Base-by-base conservation (phyloP, 2,329 filamentous ascomycete genomes). In the Aspergillus latus region DNA sequence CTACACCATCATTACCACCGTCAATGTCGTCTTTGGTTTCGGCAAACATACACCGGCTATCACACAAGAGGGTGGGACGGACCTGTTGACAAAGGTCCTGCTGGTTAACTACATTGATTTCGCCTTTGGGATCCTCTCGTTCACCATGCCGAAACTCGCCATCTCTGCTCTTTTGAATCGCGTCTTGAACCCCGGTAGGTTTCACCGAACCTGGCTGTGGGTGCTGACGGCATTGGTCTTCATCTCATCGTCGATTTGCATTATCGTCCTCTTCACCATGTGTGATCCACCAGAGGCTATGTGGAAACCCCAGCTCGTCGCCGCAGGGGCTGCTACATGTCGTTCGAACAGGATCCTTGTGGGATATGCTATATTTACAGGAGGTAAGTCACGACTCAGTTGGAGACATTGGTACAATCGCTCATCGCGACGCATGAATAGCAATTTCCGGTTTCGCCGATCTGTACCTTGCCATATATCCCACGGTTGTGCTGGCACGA, bases 201-300 rank as follows among this genome's bases (percentile, higher is more conserved):
- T 55, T 2, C 62, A 68, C 9, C 62, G 59, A 6, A 43, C 57
- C 3, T 49, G 44, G 16, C 49, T 71, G 1, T 71, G 68, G 68
- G 21, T 42, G 0, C 53, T 80, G 26, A 68, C 68, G 1, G 61
- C 62, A 4, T 34, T 66, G 5, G 72, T 69, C 21, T 59, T 71
- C 8, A 34, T 70, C 8, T 66, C 69, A 2, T 63, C 76, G 6
- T 54, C 72, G 0, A 66, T 67, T 6, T 75, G 70, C 42, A 68
- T 79, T 15, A 58, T 77, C 13, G 68, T 79, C 5, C 60, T 78
- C 1, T 75, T 78, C 39, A 74, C 70, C 1, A 76, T 75, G 56
- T 81, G 79, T 62, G 65, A 64, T 1, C 78, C 79, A 0, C 59
- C 66, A 0, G 48, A 54, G 26, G 72, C 75, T 0, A 66, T 75